Base-by-base conservation (phyloP, 2,329 filamentous ascomycete genomes). In the Aspergillus sp. region DNA sequence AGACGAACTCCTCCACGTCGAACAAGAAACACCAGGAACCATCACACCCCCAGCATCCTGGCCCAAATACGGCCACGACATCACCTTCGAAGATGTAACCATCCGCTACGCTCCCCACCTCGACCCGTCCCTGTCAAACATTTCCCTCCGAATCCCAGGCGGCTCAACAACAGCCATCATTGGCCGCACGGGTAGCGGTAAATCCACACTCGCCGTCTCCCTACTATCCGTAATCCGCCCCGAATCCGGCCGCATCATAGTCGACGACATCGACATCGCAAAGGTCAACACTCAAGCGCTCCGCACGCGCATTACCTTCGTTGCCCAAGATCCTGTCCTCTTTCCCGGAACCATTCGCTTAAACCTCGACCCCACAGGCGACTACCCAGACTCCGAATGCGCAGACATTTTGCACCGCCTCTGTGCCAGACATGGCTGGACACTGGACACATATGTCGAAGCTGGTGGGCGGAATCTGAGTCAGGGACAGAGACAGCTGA, bases 91-190 rank as follows among this genome's bases (percentile, higher is more conserved):
- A 27, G 71, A 84, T 45, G 85, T 90, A 47, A 88, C 86, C 0
- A 81, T 95, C 49, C 81, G 82, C 42, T 95, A 95, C 57, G 88
- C 88, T 5, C 81, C 85, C 1, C 80, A 86, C 49, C 79, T 94
- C 0, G 86, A 90, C 0, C 83, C 86, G 0, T 86, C 88, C 0
- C 69, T 95, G 1, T 71, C 75, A 6, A 74, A 84, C 41, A 74
- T 94, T 23, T 82, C 80, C 0, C 83, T 95, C 51, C 80, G 75
- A 1, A 88, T 95, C 45, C 86, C 86, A 1, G 85, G 84, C 0
- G 87, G 88, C 1, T 85, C 86, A 46, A 84, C 85, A 44, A 87
- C 87, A 1, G 88, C 88, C 0, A 77, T 95, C 17, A 85, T 90
- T 9, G 89, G 89, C 2, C 81, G 88, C 7, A 94, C 88, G 0